phyloP scores from a whole-genome alignment of 805 yeast species.

The Saturnispora hagleri region DNA sequence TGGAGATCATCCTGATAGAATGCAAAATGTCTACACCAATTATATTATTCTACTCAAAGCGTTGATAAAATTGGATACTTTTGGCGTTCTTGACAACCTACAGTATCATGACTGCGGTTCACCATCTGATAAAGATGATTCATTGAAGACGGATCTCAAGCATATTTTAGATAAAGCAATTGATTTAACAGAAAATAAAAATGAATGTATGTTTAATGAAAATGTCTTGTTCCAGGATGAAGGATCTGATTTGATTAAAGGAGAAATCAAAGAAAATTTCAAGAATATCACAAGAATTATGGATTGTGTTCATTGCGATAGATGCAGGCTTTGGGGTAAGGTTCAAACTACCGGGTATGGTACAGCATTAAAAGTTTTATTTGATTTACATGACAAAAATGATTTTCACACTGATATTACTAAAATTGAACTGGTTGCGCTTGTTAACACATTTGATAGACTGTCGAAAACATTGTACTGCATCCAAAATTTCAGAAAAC shows the following conservation, averaged over 20 bases:
- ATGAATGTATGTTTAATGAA: conserved; percentile 34
- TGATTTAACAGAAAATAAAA: conserved; percentile 15
- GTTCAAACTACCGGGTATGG: conserved; percentile 97
- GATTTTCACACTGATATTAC: conserved; percentile 38
- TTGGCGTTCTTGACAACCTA: conserved; percentile 23
- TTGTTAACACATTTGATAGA: conserved; percentile 87
- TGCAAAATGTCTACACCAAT: conserved; percentile 84
- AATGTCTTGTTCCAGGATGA: conserved; percentile 39
- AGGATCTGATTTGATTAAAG: conserved; percentile 49
- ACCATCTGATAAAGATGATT: conserved; percentile 23
- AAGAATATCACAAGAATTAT: conserved; percentile 84
- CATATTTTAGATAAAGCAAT: conserved; percentile 25
- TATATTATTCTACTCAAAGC: conserved; percentile 83
- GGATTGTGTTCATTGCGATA: conserved; percentile 98
- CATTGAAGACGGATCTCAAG: conserved; percentile 24
- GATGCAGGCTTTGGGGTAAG: conserved; percentile 98
- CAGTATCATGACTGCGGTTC: conserved; percentile 22
- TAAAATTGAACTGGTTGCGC: conserved; percentile 76
- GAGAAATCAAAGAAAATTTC: conserved; percentile 79
- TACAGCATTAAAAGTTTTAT: conserved; percentile 83
- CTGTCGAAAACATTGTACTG: conserved; percentile 76
- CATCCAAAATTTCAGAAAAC: conserved; percentile 56
- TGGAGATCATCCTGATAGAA: conserved; percentile 81
- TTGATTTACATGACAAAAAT: conserved; percentile 57
- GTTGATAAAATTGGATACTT: conserved; percentile 44